Percentiles rank a stretch among this genome's conserved stretches.
phyloP scores from a whole-genome alignment of 2,329 filamentous ascomycete species.

The Fusarium stilboides region DNA sequence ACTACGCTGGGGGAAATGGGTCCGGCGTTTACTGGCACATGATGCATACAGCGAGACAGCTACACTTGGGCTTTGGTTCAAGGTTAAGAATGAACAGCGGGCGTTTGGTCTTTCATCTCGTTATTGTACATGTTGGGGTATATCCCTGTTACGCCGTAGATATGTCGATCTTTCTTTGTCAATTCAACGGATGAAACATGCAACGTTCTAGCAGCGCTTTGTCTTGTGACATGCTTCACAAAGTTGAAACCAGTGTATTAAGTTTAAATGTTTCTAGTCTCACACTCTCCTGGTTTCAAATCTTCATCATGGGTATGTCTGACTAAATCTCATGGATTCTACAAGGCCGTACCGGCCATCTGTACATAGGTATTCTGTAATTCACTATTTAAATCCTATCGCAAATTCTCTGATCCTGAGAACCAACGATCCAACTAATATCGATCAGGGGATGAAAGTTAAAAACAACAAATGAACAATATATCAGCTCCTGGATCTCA shows the following conservation, averaged over 20 bases:
- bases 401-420: slow-evolving; percentile 12
- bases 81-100: slow-evolving; percentile 34
- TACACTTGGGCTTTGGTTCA: slow-evolving; percentile 17
- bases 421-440: slow-evolving; percentile 30
- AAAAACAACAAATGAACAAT: slow-evolving; percentile 29
- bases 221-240: slow-evolving; percentile 25
- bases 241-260: slow-evolving; percentile 32
- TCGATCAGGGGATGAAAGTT: slow-evolving; percentile 18
- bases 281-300: slow-evolving; percentile 35
- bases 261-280: slow-evolving; percentile 21
- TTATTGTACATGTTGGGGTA: slow-evolving; percentile 33
- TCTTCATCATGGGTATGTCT: slow-evolving; percentile 1
- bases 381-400: slow-evolving; percentile 23
- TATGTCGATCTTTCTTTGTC: slow-evolving; percentile 14
- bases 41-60: background rate
- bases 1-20: slow-evolving; percentile 1
- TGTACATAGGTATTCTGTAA: background rate
- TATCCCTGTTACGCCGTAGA: slow-evolving; percentile 14
- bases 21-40: slow-evolving; percentile 26
- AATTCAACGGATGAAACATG: slow-evolving; percentile 28
- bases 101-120: slow-evolving; percentile 38
- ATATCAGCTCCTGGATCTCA: slow-evolving; percentile 44
- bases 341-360: background rate
- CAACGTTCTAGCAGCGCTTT: slow-evolving; percentile 12
- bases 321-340: background rate